Evolutionary conservation across 2,329 filamentous ascomycete species (phyloP).

Genomic region (Colletotrichum chlorophyti): DNA sequence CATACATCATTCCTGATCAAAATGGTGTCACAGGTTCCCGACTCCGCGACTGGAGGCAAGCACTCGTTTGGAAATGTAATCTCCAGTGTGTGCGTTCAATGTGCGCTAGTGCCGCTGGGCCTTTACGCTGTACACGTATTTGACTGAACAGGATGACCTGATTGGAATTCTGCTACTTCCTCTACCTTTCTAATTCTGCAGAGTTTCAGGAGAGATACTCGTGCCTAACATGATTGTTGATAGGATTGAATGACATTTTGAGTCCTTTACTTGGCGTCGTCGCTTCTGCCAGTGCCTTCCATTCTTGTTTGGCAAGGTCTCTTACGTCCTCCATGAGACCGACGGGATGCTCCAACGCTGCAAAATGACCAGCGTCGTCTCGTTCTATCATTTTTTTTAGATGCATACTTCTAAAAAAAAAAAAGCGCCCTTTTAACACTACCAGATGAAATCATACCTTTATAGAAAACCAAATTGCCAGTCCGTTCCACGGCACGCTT

Average conservation of each 20-base stretch:
- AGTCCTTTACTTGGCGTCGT: not conserved
- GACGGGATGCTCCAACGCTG: conserved; percentile 28
- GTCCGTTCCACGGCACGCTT: conserved; percentile 28
- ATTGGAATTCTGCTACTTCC: too few relatives aligned
- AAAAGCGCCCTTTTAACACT: not conserved
- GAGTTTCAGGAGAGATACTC: not conserved
- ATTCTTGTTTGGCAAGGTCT: not conserved
- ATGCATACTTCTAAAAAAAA: too few relatives aligned
- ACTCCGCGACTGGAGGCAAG: too few relatives aligned
- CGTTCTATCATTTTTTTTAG: conserved; percentile 17
- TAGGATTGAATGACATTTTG: not conserved
- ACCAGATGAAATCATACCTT: conserved; percentile 2
- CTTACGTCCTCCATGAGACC: conserved; percentile 13
- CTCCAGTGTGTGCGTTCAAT: too few relatives aligned
- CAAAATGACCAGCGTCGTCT: conserved; percentile 31
- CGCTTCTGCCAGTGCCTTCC: not conserved
- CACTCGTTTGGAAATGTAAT: too few relatives aligned
- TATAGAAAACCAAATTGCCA: conserved; percentile 30
- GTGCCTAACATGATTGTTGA: not conserved
- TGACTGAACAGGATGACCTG: too few relatives aligned
- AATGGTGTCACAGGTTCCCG: too few relatives aligned
- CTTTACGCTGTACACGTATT: too few relatives aligned
- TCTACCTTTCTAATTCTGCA: too few relatives aligned
- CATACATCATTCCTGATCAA: too few relatives aligned
- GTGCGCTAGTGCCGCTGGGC: too few relatives aligned